These are phyloP conservation scores for Pichia sp. DNA, from an alignment of 1,139 yeast species.

Conservation along the genomic window DNA sequence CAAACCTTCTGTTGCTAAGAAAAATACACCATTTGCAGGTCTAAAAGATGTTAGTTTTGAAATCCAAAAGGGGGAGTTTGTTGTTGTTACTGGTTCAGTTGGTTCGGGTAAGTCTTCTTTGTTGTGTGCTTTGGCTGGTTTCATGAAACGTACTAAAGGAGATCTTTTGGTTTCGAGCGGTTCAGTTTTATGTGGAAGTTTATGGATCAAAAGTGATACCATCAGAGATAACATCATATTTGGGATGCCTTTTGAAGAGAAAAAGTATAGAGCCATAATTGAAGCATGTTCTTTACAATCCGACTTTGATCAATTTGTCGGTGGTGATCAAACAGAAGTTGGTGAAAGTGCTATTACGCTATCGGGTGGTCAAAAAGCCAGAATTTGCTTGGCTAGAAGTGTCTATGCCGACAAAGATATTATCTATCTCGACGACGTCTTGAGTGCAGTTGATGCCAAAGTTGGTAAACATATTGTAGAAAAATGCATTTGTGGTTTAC, in stretches of 20 bases:
- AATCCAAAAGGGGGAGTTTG: constrained; percentile 52
- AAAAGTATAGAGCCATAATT: constrained; percentile 54
- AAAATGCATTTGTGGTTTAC: constrained; percentile 55
- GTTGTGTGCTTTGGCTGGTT: constrained; percentile 57
- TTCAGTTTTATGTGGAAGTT: constrained; percentile 44
- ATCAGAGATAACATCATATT: constrained; percentile 70
- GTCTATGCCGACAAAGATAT: constrained; percentile 69
- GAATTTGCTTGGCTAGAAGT: constrained; percentile 78
- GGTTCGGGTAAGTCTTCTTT: constrained; percentile 70
- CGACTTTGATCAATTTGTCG: constrained; percentile 67
- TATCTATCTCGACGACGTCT: constrained; percentile 72
- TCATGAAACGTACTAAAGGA: constrained; percentile 51
- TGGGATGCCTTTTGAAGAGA: constrained; percentile 55
- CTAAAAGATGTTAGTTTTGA: constrained; percentile 43
- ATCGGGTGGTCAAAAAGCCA: constrained; percentile 92
- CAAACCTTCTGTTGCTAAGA: no score
- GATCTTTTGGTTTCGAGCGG: constrained; percentile 43
- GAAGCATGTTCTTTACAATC: constrained; percentile 61
- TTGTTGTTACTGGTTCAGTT: constrained; percentile 61
- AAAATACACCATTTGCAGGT: constrained; percentile 32
- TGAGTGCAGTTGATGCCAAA: constrained; percentile 90
- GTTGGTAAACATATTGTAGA: constrained; percentile 81
- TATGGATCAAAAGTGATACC: constrained; percentile 85
- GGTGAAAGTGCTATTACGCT: constrained; percentile 90
- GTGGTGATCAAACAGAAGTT: constrained; percentile 79